A percentile compares a stretch with the other conserved stretches of the same genome.
phyloP scores from a whole-genome alignment of 345 rosid species.

The Luvunga scandens region DNA sequence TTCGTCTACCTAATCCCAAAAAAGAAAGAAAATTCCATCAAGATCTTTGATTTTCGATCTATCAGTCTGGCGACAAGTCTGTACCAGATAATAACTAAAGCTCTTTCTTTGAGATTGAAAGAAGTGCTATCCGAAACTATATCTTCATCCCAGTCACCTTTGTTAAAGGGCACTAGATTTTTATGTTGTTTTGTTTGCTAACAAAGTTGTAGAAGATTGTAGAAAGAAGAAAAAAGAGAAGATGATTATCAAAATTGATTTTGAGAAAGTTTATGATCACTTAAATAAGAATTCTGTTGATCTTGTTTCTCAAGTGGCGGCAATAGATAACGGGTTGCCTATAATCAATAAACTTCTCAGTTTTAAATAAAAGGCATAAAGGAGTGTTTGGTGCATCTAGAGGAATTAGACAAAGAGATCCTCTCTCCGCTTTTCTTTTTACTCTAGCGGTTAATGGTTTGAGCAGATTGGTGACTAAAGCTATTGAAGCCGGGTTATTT shows the following conservation, averaged over 20 bases:
- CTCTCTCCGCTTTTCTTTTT: not conserved
- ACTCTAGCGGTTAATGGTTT: not conserved
- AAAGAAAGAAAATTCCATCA: too few species aligned
- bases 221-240: too few species aligned
- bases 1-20: too few species aligned
- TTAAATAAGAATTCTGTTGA: not conserved
- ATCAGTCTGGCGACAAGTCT: too few species aligned
- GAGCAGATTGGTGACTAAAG: not conserved
- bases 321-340: not conserved
- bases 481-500: not conserved
- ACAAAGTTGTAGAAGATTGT: too few species aligned
- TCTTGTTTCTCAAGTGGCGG: not conserved
- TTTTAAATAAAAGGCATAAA: not conserved
- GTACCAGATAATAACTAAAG: too few species aligned
- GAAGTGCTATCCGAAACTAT: too few species aligned
- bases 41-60: too few species aligned
- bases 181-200: too few species aligned
- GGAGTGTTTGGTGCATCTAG: not conserved
- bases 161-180: too few species aligned
- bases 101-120: too few species aligned
- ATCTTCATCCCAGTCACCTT: too few species aligned
- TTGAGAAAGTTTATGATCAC: not conserved
- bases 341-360: not conserved
- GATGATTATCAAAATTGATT: not conserved
- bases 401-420: not conserved